These are phyloP conservation scores for Colletotrichum euphorbiae DNA, from an alignment of 2,329 filamentous ascomycete species.

Conservation along the genomic window DNA sequence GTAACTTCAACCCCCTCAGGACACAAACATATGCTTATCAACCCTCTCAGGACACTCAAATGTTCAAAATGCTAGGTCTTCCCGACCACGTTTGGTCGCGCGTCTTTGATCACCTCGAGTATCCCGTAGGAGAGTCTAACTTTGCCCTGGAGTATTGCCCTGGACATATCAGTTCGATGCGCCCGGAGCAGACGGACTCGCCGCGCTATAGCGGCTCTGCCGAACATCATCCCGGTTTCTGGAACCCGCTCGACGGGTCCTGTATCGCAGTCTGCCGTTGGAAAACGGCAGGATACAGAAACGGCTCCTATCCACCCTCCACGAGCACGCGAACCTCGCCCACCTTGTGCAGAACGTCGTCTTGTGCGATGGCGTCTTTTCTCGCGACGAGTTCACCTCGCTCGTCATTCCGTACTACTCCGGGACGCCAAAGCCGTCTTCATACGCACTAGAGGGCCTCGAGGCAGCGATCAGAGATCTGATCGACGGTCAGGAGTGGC, in stretches of 20 bases:
- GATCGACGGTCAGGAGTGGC: not conserved
- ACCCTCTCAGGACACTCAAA: too few relatives aligned
- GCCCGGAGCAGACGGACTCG: not conserved
- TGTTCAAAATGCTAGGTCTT: not conserved
- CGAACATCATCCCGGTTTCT: not conserved
- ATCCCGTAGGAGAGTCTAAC: not conserved
- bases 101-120: slow-evolving; percentile 4
- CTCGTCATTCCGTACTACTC: not conserved
- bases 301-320: not conserved
- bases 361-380: not conserved
- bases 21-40: too few relatives aligned
- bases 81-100: slow-evolving; percentile 7
- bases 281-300: not conserved
- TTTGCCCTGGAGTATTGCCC: not conserved
- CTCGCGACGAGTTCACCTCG: not conserved
- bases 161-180: not conserved
- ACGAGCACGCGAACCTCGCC: not conserved
- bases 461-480: not conserved
- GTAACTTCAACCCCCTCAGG: too few relatives aligned
- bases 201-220: not conserved
- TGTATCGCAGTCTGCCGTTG: slow-evolving; percentile 5
- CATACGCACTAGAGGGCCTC: not conserved
- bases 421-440: not conserved
- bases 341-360: not conserved
- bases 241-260: not conserved